These are phyloP conservation scores for Parastagonospora avenae DNA, from an alignment of 2,329 filamentous ascomycete species.

Conservation along the genomic window DNA sequence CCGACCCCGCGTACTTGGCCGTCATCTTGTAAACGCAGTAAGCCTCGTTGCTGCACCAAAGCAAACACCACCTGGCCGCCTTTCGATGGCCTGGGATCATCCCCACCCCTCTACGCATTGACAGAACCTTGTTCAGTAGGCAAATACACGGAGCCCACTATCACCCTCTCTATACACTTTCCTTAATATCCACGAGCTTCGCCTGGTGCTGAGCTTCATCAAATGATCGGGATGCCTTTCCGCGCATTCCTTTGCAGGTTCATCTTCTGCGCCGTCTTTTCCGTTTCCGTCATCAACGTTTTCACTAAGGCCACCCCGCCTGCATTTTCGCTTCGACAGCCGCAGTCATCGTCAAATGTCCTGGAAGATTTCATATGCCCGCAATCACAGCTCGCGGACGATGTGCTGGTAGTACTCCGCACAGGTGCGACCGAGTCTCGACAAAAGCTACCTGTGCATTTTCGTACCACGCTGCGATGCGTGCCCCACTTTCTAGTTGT, in stretches of 20 bases:
- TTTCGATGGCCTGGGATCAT: conserved; percentile 16
- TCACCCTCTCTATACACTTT: conserved; percentile 6
- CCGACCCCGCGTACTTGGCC: too few relatives aligned
- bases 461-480: conserved; percentile 62
- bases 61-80: conserved; percentile 7
- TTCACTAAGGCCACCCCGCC: conserved; percentile 38
- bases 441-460: conserved; percentile 63
- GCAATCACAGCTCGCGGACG: conserved; percentile 48
- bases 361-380: conserved; percentile 34
- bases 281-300: conserved; percentile 42
- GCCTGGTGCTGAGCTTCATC: conserved; percentile 25
- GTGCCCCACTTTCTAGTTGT: conserved; percentile 62
- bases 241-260: conserved; percentile 41
- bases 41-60: conserved; percentile 3
- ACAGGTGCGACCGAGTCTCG: conserved; percentile 65
- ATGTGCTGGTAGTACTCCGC: conserved; percentile 63
- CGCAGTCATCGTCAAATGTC: conserved; percentile 22
- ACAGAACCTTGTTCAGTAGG: conserved; percentile 7
- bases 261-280: conserved; percentile 40
- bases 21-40: neutral
- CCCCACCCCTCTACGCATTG: conserved; percentile 12
- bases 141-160: conserved; percentile 1
- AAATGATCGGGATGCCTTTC: conserved; percentile 31
- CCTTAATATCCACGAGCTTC: conserved; percentile 11
- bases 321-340: conserved; percentile 33